phyloP scores from a whole-genome alignment of 164 flowering plant genomes.

The Magnolia kwangsiensis region DNA sequence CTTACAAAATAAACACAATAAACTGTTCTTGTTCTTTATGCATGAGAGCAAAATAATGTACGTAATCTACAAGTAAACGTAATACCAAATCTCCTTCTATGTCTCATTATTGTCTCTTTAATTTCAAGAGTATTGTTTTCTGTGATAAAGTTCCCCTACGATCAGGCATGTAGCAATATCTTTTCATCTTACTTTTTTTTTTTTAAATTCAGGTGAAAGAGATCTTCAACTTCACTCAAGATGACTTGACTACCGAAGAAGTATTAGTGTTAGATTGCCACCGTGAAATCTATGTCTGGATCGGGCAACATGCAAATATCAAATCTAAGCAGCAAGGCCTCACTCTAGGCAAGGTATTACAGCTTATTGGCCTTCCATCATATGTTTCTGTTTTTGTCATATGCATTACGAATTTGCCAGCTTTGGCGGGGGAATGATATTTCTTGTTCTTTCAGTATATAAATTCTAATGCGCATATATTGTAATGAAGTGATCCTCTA shows the following conservation, averaged over 20 bases:
- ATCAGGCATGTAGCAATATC: neutral
- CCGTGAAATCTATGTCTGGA: constrained; percentile 66
- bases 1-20: neutral
- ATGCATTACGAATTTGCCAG: no score
- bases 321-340: constrained; percentile 46
- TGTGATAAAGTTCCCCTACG: neutral
- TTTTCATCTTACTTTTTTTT: neutral
- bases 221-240: constrained; percentile 76
- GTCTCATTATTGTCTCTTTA: neutral
- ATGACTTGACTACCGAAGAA: constrained; percentile 84
- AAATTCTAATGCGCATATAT: no score
- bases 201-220: constrained; percentile 56
- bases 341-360: constrained; percentile 45
- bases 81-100: neutral
- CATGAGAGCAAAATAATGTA: neutral
- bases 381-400: no score
- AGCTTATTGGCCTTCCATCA: neutral
- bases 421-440: no score
- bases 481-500: neutral
- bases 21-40: neutral
- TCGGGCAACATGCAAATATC: constrained; percentile 50
- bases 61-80: neutral
- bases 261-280: constrained; percentile 64
- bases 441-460: no score
- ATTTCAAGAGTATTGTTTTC: neutral